phyloP scores from a whole-genome alignment of 2,329 filamentous ascomycete genomes.

The Rhinocladiella mackenziei region DNA sequence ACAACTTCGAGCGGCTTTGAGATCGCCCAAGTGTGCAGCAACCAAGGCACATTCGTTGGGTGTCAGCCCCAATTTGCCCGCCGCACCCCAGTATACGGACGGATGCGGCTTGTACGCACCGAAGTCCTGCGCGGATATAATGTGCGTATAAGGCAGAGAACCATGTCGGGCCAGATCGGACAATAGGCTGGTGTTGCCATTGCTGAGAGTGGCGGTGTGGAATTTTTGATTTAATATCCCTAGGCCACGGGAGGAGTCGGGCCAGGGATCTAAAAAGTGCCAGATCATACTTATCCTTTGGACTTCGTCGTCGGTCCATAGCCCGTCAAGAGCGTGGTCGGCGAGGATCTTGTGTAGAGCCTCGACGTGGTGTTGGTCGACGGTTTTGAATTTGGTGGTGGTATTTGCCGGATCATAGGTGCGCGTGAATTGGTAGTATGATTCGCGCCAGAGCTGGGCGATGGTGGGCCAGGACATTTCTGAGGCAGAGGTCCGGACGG shows the following conservation, averaged over 20 bases:
- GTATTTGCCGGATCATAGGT: constrained; percentile 34
- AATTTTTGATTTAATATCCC: constrained; percentile 53
- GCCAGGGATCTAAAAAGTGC: constrained; percentile 69
- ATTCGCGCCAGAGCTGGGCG: constrained; percentile 65
- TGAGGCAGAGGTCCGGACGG: constrained; percentile 50
- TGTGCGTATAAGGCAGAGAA: constrained; percentile 56
- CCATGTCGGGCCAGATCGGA: constrained; percentile 59
- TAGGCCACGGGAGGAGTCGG: constrained; percentile 57
- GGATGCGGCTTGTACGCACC: constrained; percentile 68
- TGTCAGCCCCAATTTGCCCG: constrained; percentile 52
- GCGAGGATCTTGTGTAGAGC: constrained; percentile 58
- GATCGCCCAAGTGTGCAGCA: constrained; percentile 67
- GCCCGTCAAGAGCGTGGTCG: constrained; percentile 52
- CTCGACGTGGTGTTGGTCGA: constrained; percentile 68
- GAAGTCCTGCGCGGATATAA: constrained; percentile 68
- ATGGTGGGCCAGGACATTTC: constrained; percentile 60
- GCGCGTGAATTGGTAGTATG: constrained; percentile 60
- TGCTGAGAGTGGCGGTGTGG: constrained; percentile 65
- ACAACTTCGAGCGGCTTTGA: constrained; percentile 60
- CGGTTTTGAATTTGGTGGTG: constrained; percentile 56
- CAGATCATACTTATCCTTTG: constrained; percentile 63
- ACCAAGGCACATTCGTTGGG: constrained; percentile 68
- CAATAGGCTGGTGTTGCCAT: constrained; percentile 67
- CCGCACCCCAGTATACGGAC: constrained; percentile 65
- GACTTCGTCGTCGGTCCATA: constrained; percentile 62